Percentiles rank a stretch among this genome's conserved stretches.
Conservation (phyloP, 257 asterid genomes). For the Nicotiana undulata region DNA sequence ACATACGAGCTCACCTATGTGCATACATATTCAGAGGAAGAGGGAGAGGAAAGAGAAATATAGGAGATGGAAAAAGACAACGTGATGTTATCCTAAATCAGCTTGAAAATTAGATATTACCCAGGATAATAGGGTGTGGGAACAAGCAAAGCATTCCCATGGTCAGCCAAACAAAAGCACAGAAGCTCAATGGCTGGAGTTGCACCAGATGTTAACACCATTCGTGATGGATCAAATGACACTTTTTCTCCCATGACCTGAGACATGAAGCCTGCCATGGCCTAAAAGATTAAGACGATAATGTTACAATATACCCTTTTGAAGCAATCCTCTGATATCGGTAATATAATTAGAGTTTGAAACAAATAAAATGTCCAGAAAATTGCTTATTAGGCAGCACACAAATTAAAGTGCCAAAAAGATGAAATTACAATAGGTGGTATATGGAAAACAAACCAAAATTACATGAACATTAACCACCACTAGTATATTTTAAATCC, state of each 20-base stretch:
- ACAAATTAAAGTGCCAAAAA: not conserved
- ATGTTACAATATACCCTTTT: not conserved
- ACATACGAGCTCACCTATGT: not conserved
- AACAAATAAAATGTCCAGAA: not conserved
- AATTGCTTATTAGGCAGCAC: not conserved
- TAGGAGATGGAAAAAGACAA: not conserved
- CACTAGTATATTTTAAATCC: not conserved
- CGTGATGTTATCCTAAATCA: not conserved
- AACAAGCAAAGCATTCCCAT: constrained; percentile 86
- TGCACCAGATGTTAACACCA: constrained; percentile 79
- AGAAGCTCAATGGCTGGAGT: constrained; percentile 89
- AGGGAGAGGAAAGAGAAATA: not conserved
- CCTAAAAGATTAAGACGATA: constrained; percentile 36
- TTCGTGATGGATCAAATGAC: constrained; percentile 61
- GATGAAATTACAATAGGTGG: not conserved
- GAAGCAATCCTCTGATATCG: not conserved
- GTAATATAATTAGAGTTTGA: not conserved
- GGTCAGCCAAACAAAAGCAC: constrained; percentile 86
- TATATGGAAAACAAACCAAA: not conserved
- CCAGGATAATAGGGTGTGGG: constrained; percentile 97
- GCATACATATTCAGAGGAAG: not conserved
- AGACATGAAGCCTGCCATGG: constrained; percentile 83
- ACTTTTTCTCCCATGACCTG: constrained; percentile 61
- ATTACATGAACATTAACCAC: not conserved
- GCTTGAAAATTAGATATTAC: constrained; percentile 25